These are phyloP conservation scores for Puccinia horiana DNA, from an alignment of 1,284 basidiomycete species.

Conservation along the genomic window DNA sequence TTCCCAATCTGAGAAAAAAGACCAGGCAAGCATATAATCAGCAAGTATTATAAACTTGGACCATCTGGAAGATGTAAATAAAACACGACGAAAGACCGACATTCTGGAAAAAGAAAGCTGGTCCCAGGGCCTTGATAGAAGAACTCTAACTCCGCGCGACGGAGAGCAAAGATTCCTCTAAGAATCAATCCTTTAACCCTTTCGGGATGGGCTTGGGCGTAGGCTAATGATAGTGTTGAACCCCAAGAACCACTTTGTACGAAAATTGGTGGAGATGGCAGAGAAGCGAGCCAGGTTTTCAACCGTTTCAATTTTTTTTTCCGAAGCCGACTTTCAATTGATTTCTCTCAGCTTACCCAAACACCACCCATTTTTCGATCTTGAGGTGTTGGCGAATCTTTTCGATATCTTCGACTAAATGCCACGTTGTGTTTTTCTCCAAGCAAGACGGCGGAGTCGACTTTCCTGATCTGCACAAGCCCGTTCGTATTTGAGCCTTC, in stretches of 20 bases:
- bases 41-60: background rate
- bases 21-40: background rate
- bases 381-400: slow-evolving; percentile 71
- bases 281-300: background rate
- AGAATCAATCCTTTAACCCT: slow-evolving; percentile 77
- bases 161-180: slow-evolving; percentile 85
- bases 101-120: slow-evolving; percentile 72
- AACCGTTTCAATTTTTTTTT: background rate
- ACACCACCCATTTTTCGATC: slow-evolving; percentile 85
- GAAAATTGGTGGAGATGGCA: background rate
- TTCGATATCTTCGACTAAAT: slow-evolving; percentile 87
- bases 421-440: slow-evolving; percentile 91
- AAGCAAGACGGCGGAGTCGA: slow-evolving; percentile 65
- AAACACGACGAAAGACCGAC: slow-evolving; percentile 20
- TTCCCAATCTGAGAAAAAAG: slow-evolving; percentile 28
- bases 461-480: slow-evolving; percentile 55
- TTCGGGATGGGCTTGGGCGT: slow-evolving; percentile 81
- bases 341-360: slow-evolving; percentile 62
- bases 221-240: slow-evolving; percentile 82
- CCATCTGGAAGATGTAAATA: background rate
- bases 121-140: slow-evolving; percentile 74
- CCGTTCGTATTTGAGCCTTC: slow-evolving; percentile 9
- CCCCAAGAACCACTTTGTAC: slow-evolving; percentile 64
- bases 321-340: background rate
- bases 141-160: slow-evolving; percentile 73